phyloP scores from a whole-genome alignment of 2,329 filamentous ascomycete genomes.

The Penicillium sp. region DNA sequence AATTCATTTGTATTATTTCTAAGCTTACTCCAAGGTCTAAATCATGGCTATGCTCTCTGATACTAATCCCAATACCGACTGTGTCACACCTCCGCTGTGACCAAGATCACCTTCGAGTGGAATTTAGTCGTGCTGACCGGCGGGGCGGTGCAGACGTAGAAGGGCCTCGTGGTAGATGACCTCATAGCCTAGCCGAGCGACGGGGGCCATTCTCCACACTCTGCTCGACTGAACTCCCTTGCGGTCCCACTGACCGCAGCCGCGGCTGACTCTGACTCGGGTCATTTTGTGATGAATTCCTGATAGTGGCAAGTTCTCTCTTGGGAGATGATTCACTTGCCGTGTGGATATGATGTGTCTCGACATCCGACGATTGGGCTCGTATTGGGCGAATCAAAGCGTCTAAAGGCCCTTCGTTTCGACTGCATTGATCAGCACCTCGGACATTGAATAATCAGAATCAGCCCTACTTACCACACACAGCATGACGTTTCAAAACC shows the following conservation, averaged over 20 bases:
- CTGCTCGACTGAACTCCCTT: background rate
- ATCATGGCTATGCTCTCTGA: too few species aligned
- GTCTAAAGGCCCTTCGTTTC: background rate
- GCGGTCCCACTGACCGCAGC: background rate
- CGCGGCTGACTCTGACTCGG: background rate
- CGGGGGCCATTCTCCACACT: background rate
- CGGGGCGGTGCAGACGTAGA: too few species aligned
- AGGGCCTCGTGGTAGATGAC: too few species aligned
- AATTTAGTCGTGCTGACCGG: too few species aligned
- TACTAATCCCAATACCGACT: too few species aligned
- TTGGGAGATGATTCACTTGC: background rate
- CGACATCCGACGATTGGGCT: background rate
- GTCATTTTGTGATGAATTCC: background rate
- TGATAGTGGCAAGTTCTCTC: background rate
- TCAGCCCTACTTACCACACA: background rate
- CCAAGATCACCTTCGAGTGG: too few species aligned
- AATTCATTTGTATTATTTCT: too few species aligned
- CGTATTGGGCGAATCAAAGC: background rate
- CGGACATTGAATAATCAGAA: too few species aligned
- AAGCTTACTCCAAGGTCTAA: too few species aligned
- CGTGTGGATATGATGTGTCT: background rate
- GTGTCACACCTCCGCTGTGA: too few species aligned
- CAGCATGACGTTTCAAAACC: background rate
- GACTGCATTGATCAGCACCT: background rate
- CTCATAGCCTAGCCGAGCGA: too few species aligned